These are phyloP conservation scores for Leccinellum luteum DNA, from an alignment of 768 basidiomycete species.

Conservation along the genomic window DNA sequence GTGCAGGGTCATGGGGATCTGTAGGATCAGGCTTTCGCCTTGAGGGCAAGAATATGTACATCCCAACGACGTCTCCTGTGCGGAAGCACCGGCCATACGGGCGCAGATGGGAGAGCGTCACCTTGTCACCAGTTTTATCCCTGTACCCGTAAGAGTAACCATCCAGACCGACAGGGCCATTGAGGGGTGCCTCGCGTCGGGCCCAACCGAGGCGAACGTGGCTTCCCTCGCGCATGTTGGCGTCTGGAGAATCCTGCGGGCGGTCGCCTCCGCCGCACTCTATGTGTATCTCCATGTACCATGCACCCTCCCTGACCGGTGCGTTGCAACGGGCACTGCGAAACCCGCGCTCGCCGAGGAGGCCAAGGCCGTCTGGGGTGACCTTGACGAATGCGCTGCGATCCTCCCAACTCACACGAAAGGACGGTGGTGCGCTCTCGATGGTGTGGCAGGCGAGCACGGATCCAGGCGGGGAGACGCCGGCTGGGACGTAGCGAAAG, in stretches of 20 bases:
- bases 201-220: conserved; percentile 93
- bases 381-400: conserved; percentile 78
- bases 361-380: conserved; percentile 70
- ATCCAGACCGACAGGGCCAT: conserved; percentile 90
- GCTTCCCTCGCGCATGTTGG: conserved; percentile 58
- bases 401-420: conserved; percentile 89
- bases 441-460: conserved; percentile 72
- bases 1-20: conserved; percentile 78
- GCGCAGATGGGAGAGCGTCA: conserved; percentile 76
- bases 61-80: conserved; percentile 87
- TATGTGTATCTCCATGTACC: conserved; percentile 92
- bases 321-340: conserved; percentile 88
- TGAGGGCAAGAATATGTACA: conserved; percentile 87
- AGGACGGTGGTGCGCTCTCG: conserved; percentile 68
- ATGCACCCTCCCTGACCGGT: conserved; percentile 82
- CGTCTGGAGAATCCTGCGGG: conserved; percentile 38
- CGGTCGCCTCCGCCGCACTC: conserved; percentile 69
- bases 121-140: conserved; percentile 91
- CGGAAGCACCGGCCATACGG: conserved; percentile 73
- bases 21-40: conserved; percentile 53
- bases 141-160: conserved; percentile 91
- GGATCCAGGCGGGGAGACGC: conserved; percentile 59
- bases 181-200: conserved; percentile 88
- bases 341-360: conserved; percentile 86
- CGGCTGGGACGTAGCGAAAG: conserved; percentile 79